These are phyloP conservation scores for Spiraea crenata DNA, from an alignment of 331 rosid species.

Conservation along the genomic window DNA sequence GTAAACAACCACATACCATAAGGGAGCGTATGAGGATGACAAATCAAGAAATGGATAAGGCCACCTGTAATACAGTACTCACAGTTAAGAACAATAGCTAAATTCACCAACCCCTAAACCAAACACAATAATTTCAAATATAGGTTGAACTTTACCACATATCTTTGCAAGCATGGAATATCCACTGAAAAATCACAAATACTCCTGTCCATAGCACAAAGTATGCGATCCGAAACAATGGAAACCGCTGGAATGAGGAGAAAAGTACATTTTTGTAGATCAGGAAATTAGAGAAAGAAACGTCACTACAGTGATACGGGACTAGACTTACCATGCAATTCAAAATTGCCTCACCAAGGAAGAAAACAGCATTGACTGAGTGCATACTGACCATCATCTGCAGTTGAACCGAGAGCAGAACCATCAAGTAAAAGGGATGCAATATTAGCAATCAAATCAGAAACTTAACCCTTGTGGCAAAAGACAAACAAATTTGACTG, in stretches of 20 bases:
- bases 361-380: slow-evolving; percentile 66
- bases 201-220: slow-evolving; percentile 68
- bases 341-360: slow-evolving; percentile 74
- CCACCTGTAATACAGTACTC: slow-evolving; percentile 64
- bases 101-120: background rate
- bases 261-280: slow-evolving; percentile 21
- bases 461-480: background rate
- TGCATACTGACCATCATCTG: slow-evolving; percentile 76
- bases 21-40: slow-evolving; percentile 68
- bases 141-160: slow-evolving; percentile 43
- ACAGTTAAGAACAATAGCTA: slow-evolving; percentile 1
- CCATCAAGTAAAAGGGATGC: slow-evolving; percentile 1
- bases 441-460: background rate
- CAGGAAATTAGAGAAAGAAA: slow-evolving; percentile 7
- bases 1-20: slow-evolving; percentile 56
- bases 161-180: slow-evolving; percentile 57
- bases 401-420: slow-evolving; percentile 23
- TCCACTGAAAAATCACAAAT: slow-evolving; percentile 80
- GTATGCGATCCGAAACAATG: slow-evolving; percentile 76
- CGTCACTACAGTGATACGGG: slow-evolving; percentile 2
- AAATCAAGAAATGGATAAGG: slow-evolving; percentile 90
- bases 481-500: no score
- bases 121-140: slow-evolving; percentile 3
- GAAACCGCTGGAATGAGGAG: slow-evolving; percentile 66
- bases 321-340: slow-evolving; percentile 68